phyloP scores from a whole-genome alignment of 495 filamentous ascomycete species.

The Penicillium coprophilum region DNA sequence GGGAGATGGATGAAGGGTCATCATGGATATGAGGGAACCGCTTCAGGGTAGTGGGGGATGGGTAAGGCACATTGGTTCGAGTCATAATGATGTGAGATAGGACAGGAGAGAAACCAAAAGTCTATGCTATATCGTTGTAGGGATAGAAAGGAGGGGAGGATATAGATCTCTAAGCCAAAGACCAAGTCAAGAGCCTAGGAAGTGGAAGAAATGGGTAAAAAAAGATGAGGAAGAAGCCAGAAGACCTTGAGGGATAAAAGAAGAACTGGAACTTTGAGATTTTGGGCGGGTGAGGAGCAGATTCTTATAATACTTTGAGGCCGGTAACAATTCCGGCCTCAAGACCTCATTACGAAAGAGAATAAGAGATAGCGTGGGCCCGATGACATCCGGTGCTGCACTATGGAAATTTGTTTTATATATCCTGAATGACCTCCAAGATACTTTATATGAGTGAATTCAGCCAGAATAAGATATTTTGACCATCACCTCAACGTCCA shows the following conservation, averaged over 20 bases:
- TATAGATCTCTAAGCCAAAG: constrained; percentile 35
- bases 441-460: not conserved
- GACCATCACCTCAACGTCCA: constrained; percentile 15
- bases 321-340: constrained; percentile 65
- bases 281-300: constrained; percentile 34
- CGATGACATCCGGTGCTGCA: constrained; percentile 15
- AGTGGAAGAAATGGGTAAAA: constrained; percentile 19
- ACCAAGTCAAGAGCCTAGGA: constrained; percentile 36
- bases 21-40: constrained; percentile 58
- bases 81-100: constrained; percentile 27
- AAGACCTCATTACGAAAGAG: constrained; percentile 37
- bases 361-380: constrained; percentile 31
- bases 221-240: constrained; percentile 12
- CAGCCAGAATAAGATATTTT: constrained; percentile 9
- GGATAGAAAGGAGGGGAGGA: constrained; percentile 27
- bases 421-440: not conserved
- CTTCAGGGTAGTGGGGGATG: constrained; percentile 44
- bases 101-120: not conserved
- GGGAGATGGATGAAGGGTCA: constrained; percentile 59
- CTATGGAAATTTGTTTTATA: not conserved
- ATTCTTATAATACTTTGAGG: constrained; percentile 58
- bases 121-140: not conserved
- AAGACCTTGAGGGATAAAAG: constrained; percentile 15
- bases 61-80: constrained; percentile 31
- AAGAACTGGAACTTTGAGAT: constrained; percentile 20